A percentile compares a stretch with the other conserved stretches of the same genome.
Conservation (phyloP, 1,284 basidiomycete genomes). For the Anthracocystis setariae region DNA sequence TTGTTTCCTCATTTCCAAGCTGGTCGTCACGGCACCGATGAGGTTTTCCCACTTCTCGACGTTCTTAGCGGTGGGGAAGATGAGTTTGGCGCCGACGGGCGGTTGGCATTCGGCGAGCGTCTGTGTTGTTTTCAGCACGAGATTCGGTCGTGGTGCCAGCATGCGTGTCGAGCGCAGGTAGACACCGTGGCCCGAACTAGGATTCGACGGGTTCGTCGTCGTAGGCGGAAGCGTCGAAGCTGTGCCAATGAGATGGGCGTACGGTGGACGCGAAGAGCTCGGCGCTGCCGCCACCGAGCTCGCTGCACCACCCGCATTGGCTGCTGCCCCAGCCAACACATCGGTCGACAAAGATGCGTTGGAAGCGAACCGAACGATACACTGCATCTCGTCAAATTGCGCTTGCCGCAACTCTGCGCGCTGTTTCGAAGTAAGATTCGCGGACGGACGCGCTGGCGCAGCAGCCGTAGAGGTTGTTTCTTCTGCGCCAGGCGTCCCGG, state of each 20-base stretch:
- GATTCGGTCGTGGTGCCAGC: slow-evolving; percentile 60
- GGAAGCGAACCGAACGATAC: slow-evolving; percentile 59
- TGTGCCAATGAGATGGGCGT: slow-evolving; percentile 64
- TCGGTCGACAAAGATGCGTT: slow-evolving; percentile 9
- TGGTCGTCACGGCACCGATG: slow-evolving; percentile 63
- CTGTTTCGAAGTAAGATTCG: slow-evolving; percentile 48
- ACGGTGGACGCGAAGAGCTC: slow-evolving; percentile 46
- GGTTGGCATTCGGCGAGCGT: slow-evolving; percentile 58
- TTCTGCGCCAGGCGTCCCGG: slow-evolving; percentile 26
- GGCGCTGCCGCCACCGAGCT: slow-evolving; percentile 3
- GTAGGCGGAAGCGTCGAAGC: slow-evolving; percentile 61
- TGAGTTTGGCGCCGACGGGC: slow-evolving; percentile 54
- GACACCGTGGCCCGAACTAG: slow-evolving; percentile 57
- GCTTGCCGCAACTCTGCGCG: slow-evolving; percentile 58
- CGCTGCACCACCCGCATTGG: background rate
- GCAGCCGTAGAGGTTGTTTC: slow-evolving; percentile 8
- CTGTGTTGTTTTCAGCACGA: slow-evolving; percentile 54
- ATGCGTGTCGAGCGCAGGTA: slow-evolving; percentile 65
- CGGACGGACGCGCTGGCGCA: slow-evolving; percentile 15
- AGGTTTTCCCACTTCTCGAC: slow-evolving; percentile 67
- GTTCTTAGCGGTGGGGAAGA: slow-evolving; percentile 64
- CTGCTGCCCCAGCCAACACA: background rate
- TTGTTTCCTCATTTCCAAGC: slow-evolving; percentile 65
- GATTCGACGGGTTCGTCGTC: slow-evolving; percentile 49
- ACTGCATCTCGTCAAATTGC: slow-evolving; percentile 62